Base-by-base conservation (phyloP, 257 asterid species). In the Gentiana macrophylla region DNA sequence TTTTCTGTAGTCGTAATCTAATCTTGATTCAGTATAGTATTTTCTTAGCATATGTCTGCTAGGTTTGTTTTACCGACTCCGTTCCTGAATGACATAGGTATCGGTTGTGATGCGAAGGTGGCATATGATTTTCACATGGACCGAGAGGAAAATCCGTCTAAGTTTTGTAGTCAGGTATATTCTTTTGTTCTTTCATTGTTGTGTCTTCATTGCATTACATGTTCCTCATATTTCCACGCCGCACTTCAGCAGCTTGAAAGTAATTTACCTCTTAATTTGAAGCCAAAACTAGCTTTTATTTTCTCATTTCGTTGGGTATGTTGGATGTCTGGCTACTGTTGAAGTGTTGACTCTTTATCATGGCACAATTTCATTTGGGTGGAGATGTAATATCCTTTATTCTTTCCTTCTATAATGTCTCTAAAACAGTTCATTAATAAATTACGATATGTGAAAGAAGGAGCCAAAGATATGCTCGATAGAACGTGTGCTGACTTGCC, bases 401-500 rank as follows among this genome's bases (percentile, higher is more conserved):
- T 41, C 9, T 10, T 41, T 41, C 46, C 46, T 41, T 41, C 5
- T 41, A 41, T 41, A 41, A 41, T 50, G 36, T 32, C 3, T 1
- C n/a, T 35, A 50, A 49, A 49, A 35, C 83, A 86, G 94, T 86
- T 86, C 62, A 79, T 86, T 50, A 86, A 86, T 70, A 86, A 86
- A 77, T 74, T 86, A 64, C 75, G 95, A 70, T 86, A 84, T 73
- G 94, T 94, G 51, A 81, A 69, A 77, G 95, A 84, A 84, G 95
- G 95, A 63, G 95, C 94, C 36, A 73, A 82, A 70, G 95, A 86
- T 69, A 83, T 86, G 74, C 74, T 86, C 85, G 95, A 74, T 80
- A 72, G 95, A 72, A 84, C 95, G 56, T 86, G 95, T 61, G 94
- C 95, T 13, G 95, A 86, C 70, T 77, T 86, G 70, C 94, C 95